Evolutionary conservation across 139 green algal genomes (phyloP), one percentile per base, ranked within the genome.

Genomic region (Coelastrella sp.): DNA sequence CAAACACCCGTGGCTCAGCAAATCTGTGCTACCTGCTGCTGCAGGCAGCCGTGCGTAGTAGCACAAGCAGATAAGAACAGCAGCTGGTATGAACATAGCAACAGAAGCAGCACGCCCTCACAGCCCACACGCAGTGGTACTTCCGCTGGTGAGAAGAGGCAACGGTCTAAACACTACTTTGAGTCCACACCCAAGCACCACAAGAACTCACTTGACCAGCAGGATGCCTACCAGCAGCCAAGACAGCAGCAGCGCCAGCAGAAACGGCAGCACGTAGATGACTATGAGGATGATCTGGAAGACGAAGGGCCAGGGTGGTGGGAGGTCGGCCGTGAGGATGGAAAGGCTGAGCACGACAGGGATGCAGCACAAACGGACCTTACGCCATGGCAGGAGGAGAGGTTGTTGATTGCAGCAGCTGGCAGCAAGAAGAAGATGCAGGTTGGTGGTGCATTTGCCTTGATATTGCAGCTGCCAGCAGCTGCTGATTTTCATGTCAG

Each of bases 381-480:
- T 63, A 14, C n/a, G 27, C 68, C 68, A 12, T 88, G 84, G 84
- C 84, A 88, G 49, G 68, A 88, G 22, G 84, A 88, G 49, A 22
- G 6, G 68, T 73, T 88, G 68, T 68, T 88, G 84, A 56, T 88
- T 57, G 66, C 84, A 57, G 84, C 84, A 57, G 35, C 68, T 27
- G 68, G 66, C 68, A 88, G 84, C 68, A 88, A 88, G 68, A 88
- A 88, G 68, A 88, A 88, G 22, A 88, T 81, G 68, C 84, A 88
- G 84, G 84, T 88, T 20, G 15, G 84, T 15, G 7, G 75, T 82
- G 17, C 11, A 35, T 5, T 27, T 11, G 73, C 17, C 14, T 80
- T 19, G 22, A 49, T 49, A 3, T 3, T 49, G 35, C 35, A 49
- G 35, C 35, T 49, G 1, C 35, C 35, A 49, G 35, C 35, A 49